phyloP scores from a whole-genome alignment of 1,284 basidiomycete genomes.

The Exsudoporus floridanus region DNA sequence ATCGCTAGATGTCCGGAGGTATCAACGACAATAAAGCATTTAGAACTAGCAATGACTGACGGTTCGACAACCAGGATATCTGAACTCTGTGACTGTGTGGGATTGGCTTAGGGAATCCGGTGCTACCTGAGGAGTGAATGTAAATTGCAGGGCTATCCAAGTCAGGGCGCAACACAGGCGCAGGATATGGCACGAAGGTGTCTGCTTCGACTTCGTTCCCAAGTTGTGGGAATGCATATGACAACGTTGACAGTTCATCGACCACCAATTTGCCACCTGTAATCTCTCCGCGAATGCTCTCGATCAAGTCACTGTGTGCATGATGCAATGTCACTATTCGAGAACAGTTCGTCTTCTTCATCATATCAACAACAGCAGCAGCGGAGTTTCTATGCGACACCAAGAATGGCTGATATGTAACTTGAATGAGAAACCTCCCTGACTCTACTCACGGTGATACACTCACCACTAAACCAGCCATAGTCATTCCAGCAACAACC shows the following conservation, averaged over 20 bases:
- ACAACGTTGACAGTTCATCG: slow-evolving; percentile 31
- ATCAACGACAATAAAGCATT: not conserved
- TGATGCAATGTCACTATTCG: slow-evolving; percentile 28
- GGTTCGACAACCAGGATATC: slow-evolving; percentile 3
- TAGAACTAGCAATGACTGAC: not conserved
- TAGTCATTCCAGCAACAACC: slow-evolving; percentile 23
- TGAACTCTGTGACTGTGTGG: slow-evolving; percentile 16
- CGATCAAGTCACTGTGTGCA: slow-evolving; percentile 24
- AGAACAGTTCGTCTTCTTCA: slow-evolving; percentile 29
- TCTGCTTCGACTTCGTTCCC: slow-evolving; percentile 25
- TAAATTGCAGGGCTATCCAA: slow-evolving; percentile 19
- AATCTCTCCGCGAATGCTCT: slow-evolving; percentile 10
- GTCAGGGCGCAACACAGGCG: slow-evolving; percentile 2
- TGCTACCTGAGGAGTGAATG: slow-evolving; percentile 38
- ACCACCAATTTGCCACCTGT: not conserved
- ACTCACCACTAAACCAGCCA: slow-evolving; percentile 31
- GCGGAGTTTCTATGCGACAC: slow-evolving; percentile 35
- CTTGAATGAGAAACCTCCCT: no score
- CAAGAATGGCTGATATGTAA: slow-evolving; percentile 28
- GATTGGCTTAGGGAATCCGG: slow-evolving; percentile 35
- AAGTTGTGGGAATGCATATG: slow-evolving; percentile 30
- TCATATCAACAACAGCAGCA: slow-evolving; percentile 27
- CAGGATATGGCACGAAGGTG: slow-evolving; percentile 28
- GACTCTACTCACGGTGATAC: not conserved
- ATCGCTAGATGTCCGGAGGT: not conserved